Conservation (phyloP, 2,329 filamentous ascomycete genomes). For the Plenodomus biglobosus region DNA sequence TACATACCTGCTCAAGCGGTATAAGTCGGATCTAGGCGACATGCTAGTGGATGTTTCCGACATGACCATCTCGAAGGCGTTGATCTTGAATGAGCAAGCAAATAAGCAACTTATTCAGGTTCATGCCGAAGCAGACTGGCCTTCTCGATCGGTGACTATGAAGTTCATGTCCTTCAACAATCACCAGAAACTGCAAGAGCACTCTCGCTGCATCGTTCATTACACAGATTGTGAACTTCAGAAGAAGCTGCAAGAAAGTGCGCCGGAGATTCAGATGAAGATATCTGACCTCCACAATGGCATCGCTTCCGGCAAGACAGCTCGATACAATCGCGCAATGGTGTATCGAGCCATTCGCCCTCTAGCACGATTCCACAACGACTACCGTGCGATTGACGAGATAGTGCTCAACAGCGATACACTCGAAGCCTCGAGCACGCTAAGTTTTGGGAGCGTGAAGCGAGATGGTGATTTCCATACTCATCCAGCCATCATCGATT, state of each 20-base stretch:
- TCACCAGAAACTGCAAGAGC: conserved; percentile 13
- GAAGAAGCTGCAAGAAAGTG: background rate
- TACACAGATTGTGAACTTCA: conserved; percentile 5
- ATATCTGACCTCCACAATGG: conserved; percentile 3
- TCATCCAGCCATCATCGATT: conserved; percentile 14
- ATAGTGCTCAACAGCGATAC: conserved; percentile 18
- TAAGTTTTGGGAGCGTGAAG: conserved; percentile 10
- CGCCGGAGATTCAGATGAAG: background rate
- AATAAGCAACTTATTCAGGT: conserved; percentile 13
- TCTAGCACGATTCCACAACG: conserved; percentile 10
- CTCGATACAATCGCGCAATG: conserved; percentile 9
- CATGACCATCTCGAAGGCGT: conserved; percentile 13
- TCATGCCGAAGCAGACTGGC: conserved; percentile 13
- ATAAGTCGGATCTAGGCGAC: background rate
- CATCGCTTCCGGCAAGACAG: conserved; percentile 2
- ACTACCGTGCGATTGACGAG: conserved; percentile 17
- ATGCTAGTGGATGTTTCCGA: conserved; percentile 11
- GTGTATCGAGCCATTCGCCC: conserved; percentile 5
- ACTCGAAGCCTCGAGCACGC: conserved; percentile 10
- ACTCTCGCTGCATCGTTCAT: conserved; percentile 7
- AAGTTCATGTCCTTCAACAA: conserved; percentile 17
- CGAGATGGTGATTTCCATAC: conserved; percentile 6
- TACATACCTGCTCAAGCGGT: conserved; percentile 9
- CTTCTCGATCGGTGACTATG: conserved; percentile 3
- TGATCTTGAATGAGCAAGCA: conserved; percentile 8